phyloP scores from a whole-genome alignment of 2,329 filamentous ascomycete species.

The Ophiobolus disseminans region DNA sequence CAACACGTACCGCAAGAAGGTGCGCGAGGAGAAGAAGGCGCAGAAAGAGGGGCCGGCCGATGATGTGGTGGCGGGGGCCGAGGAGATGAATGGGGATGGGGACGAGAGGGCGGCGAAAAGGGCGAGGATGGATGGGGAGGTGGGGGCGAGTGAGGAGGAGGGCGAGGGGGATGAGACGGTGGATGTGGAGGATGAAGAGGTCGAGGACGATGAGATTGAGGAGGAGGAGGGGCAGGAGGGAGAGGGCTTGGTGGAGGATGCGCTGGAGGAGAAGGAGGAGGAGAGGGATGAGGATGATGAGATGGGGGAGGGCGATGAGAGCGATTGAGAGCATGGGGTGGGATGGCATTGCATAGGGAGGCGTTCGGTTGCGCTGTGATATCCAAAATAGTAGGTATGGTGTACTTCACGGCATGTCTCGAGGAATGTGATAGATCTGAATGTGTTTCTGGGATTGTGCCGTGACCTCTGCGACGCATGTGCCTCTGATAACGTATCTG shows the following conservation, averaged over 20 bases:
- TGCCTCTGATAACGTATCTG: no score
- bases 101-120: slow-evolving; percentile 58
- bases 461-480: no score
- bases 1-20: slow-evolving; percentile 73
- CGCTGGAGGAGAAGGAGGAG: slow-evolving; percentile 55
- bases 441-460: no score
- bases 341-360: slow-evolving; percentile 33
- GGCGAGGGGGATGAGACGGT: slow-evolving; percentile 50
- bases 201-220: slow-evolving; percentile 62
- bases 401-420: no score
- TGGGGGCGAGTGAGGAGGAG: slow-evolving; percentile 45
- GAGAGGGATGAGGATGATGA: slow-evolving; percentile 55
- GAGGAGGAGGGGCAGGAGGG: slow-evolving; percentile 63
- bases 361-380: no score
- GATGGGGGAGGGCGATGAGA: slow-evolving; percentile 64
- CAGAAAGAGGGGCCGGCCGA: slow-evolving; percentile 1
- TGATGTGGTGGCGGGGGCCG: slow-evolving; percentile 6
- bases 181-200: slow-evolving; percentile 59
- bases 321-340: slow-evolving; percentile 36
- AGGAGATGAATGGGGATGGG: no score
- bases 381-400: no score
- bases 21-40: slow-evolving; percentile 67
- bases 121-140: slow-evolving; percentile 53
- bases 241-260: slow-evolving; percentile 56
- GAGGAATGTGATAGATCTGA: no score